Evolutionary conservation across 257 asterid species (phyloP).

Genomic region (Euphrasia confusa): DNA sequence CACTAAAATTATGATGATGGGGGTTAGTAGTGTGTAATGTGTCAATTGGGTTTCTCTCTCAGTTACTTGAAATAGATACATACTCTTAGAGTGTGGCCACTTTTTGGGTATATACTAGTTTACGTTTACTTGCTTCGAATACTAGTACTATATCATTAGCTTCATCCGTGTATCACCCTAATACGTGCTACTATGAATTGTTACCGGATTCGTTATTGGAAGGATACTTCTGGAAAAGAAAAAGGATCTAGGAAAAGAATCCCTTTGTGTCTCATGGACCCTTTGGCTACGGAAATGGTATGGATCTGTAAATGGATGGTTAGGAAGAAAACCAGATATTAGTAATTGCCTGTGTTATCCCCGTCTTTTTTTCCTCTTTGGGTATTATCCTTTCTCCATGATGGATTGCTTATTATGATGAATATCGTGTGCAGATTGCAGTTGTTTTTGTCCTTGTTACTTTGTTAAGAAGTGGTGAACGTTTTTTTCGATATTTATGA

Average conservation of each 20-base stretch:
- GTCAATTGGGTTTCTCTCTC: constrained; percentile 3
- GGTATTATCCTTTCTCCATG: neutral
- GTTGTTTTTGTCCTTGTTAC: too few relatives aligned
- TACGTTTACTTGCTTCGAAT: constrained; percentile 1
- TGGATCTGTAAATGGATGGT: constrained; percentile 19
- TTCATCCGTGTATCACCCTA: neutral
- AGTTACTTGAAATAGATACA: constrained; percentile 18
- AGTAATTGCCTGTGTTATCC: constrained; percentile 4
- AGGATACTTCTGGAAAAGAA: constrained; percentile 3
- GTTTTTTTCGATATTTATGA: constrained; percentile 2
- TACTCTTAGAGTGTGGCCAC: constrained; percentile 1
- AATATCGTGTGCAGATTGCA: neutral
- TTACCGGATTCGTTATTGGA: constrained; percentile 8
- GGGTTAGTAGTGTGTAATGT: constrained; percentile 4
- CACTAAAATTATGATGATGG: neutral
- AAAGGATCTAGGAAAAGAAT: constrained; percentile 1
- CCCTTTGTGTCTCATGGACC: constrained; percentile 1
- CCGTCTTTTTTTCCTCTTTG: neutral
- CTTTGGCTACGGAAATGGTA: constrained; percentile 15
- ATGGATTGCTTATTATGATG: constrained; percentile 1
- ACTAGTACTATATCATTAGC: neutral
- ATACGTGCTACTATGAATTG: constrained; percentile 5
- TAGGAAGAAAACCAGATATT: constrained; percentile 21
- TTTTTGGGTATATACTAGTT: constrained; percentile 11
- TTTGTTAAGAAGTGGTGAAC: too few relatives aligned